Evolutionary conservation across 2,329 filamentous ascomycete species (phyloP).

Genomic region (Didymellaceae sp.): DNA sequence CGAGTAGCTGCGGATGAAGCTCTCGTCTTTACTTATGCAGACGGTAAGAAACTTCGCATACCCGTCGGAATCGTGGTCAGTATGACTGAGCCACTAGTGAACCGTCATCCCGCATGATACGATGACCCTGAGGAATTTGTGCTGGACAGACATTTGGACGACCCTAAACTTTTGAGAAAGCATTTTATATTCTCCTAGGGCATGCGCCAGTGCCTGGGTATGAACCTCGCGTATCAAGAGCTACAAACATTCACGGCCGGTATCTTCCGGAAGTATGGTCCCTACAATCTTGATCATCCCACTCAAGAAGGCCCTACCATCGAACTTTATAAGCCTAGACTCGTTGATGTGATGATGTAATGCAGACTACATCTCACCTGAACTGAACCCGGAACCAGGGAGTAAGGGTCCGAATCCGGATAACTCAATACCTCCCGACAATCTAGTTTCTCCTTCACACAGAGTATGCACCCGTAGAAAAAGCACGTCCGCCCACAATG

Average conservation of each 20-base stretch:
- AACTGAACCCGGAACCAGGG: too few species aligned
- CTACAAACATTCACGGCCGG: slow-evolving; percentile 11
- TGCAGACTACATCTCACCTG: too few species aligned
- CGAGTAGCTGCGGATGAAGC: slow-evolving; percentile 8
- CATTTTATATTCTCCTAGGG: slow-evolving; percentile 8
- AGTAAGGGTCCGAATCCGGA: too few species aligned
- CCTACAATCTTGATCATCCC: neutral
- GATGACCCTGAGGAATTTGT: neutral
- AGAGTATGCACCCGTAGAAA: too few species aligned
- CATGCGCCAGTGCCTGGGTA: slow-evolving; percentile 5
- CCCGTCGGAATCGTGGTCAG: neutral
- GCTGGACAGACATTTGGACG: neutral
- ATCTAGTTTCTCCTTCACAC: too few species aligned
- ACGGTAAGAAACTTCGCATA: neutral
- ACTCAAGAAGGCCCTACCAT: slow-evolving; percentile 3
- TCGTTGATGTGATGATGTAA: too few species aligned
- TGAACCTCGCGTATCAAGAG: slow-evolving; percentile 13
- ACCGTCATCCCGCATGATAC: neutral
- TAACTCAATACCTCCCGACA: too few species aligned
- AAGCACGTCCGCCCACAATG: too few species aligned
- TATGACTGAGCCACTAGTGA: neutral
- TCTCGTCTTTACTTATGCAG: neutral
- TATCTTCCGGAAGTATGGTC: slow-evolving; percentile 6
- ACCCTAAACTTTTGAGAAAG: neutral
- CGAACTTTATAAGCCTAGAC: too few species aligned